phyloP scores from a whole-genome alignment of 495 filamentous ascomycete species.

The Aspergillus cristatus region DNA sequence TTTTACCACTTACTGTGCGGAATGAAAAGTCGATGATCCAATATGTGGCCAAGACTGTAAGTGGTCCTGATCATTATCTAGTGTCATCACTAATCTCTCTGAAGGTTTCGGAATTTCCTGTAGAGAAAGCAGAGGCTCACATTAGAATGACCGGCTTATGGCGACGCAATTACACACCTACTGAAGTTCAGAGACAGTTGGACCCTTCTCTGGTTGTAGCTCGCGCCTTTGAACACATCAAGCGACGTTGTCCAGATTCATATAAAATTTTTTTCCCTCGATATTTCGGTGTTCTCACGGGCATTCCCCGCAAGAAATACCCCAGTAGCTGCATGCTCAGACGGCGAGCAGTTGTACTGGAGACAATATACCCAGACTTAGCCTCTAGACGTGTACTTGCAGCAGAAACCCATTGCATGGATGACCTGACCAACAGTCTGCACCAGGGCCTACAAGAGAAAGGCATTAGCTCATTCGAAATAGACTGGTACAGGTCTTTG shows the following conservation, averaged over 20 bases:
- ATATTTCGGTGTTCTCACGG: conserved; percentile 2
- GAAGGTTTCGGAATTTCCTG: background rate
- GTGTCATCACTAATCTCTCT: background rate
- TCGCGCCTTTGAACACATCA: conserved; percentile 6
- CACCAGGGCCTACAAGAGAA: background rate
- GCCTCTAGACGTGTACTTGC: background rate
- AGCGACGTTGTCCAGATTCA: background rate
- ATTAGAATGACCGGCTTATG: background rate
- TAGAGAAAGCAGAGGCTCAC: background rate
- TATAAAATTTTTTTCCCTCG: conserved; percentile 1
- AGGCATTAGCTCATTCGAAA: conserved; percentile 7
- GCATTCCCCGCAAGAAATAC: conserved; percentile 3
- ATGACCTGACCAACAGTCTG: background rate
- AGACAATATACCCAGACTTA: background rate
- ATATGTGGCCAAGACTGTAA: conserved; percentile 1
- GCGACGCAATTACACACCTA: background rate
- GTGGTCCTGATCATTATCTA: background rate
- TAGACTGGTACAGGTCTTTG: conserved; percentile 10
- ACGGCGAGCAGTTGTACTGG: conserved; percentile 6
- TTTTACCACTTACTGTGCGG: conserved; percentile 1
- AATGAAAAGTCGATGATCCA: background rate
- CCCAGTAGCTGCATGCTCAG: conserved; percentile 1
- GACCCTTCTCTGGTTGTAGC: conserved; percentile 4
- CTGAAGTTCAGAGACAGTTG: conserved; percentile 1
- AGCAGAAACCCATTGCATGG: background rate